These are phyloP conservation scores for Phoenix roebelenii DNA, from an alignment of 176 grass and related monocot species.

Conservation along the genomic window DNA sequence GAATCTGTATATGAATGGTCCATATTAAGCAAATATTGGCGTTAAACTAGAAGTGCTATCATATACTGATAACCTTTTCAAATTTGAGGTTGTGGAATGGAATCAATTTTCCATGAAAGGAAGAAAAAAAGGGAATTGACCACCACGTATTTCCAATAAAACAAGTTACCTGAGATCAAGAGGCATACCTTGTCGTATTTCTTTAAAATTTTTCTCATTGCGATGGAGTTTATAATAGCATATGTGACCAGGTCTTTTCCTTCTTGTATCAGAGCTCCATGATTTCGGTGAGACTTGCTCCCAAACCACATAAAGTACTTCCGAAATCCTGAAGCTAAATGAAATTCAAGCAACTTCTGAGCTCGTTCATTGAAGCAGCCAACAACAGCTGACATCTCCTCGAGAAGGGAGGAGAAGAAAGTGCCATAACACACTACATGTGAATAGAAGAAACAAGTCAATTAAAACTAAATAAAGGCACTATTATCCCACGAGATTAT, in stretches of 20 bases:
- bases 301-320: slow-evolving; percentile 49
- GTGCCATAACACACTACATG: slow-evolving; percentile 75
- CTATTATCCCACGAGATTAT: too few relatives aligned
- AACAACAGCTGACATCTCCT: slow-evolving; percentile 70
- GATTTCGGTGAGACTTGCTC: slow-evolving; percentile 28
- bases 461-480: too few relatives aligned
- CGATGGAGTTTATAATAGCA: slow-evolving; percentile 86
- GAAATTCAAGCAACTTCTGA: slow-evolving; percentile 62
- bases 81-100: too few relatives aligned
- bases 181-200: slow-evolving; percentile 75
- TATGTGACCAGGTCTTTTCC: slow-evolving; percentile 78
- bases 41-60: too few relatives aligned
- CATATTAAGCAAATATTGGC: background rate
- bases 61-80: too few relatives aligned
- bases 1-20: slow-evolving; percentile 32
- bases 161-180: background rate
- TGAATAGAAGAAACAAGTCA: slow-evolving; percentile 3
- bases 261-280: slow-evolving; percentile 43
- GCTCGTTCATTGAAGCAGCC: slow-evolving; percentile 75
- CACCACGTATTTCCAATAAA: too few relatives aligned
- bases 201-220: slow-evolving; percentile 86
- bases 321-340: slow-evolving; percentile 65
- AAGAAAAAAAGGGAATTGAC: too few relatives aligned
- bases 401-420: slow-evolving; percentile 72
- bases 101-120: too few relatives aligned